Evolutionary conservation across 1,284 basidiomycete species (phyloP), one percentile per base, ranked within the genome.

Genomic region (Trichosporon faecale): DNA sequence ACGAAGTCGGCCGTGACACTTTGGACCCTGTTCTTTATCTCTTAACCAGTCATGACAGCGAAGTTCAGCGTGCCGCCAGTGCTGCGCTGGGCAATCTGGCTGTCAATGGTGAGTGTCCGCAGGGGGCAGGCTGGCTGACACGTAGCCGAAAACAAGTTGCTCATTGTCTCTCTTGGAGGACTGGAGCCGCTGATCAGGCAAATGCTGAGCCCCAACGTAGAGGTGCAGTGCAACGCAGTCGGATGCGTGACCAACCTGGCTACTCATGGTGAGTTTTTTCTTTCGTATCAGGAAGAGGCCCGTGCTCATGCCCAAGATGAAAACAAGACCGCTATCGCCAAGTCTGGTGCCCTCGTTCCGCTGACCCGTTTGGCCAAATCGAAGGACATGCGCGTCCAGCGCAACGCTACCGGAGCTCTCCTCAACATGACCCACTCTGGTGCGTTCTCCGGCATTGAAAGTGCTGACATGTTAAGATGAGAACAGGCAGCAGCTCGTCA

Each of bases 141-240:
- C 49, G 18, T 12, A 97, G 95, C 95, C 73, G 97, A 99, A 83
- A 99, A 99, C 88, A 99, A 99, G 85, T 88, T 99, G 73, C 90
- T 98, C 78, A 99, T 99, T 76, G 97, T 99, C 76, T 95, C 96
- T 83, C 89, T 99, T 64, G 96, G 96, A 66, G 97, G 97, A 66
- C 89, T 99, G 55, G 97, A 99, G 82, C 97, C 96, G 67, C 88
- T 99, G 77, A 99, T 99, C 80, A 91, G 95, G 70, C 97, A 99
- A 84, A 99, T 99, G 97, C 89, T 98, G 68, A 95, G 93, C 78
- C 95, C 96, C 5, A 99, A 99, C 80, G 96, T 99, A 52, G 97
- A 99, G 83, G 97, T 99, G 1, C 97, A 99, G 84, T 99, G 97
- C 86, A 99, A 99, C 80, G 97, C 97, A n/a, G 97, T 99, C 44